phyloP scores from a whole-genome alignment of 177 flowering plant genomes.

The Telopea speciosissima region DNA sequence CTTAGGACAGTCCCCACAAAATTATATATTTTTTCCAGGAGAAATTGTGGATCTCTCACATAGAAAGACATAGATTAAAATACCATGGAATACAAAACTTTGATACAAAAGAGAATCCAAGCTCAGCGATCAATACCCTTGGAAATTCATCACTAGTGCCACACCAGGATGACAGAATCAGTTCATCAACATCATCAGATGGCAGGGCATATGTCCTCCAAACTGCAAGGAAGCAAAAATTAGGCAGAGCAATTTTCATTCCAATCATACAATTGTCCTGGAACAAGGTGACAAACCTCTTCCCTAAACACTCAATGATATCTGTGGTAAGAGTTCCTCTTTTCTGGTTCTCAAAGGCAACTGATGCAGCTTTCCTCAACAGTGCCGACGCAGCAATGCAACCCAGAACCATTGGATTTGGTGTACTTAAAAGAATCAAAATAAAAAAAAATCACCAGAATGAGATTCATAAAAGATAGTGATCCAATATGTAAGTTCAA shows the following conservation, averaged over 20 bases:
- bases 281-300: constrained; percentile 37
- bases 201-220: constrained; percentile 75
- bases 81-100: no score
- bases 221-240: constrained; percentile 38
- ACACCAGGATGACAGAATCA: no score
- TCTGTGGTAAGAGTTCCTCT: constrained; percentile 84
- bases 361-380: constrained; percentile 78
- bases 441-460: constrained; percentile 3
- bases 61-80: no score
- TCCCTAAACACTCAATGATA: constrained; percentile 80
- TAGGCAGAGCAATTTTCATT: neutral
- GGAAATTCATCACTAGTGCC: neutral
- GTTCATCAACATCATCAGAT: constrained; percentile 17
- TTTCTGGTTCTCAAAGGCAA: constrained; percentile 67
- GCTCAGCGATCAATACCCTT: no score
- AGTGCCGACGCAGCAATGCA: constrained; percentile 81
- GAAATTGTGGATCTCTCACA: no score
- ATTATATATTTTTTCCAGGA: no score
- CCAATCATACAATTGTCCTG: neutral
- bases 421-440: constrained; percentile 18
- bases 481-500: neutral
- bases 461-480: neutral
- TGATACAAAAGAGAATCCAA: neutral
- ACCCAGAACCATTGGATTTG: constrained; percentile 71
- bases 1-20: no score